These are phyloP conservation scores for Venturia oleaginea DNA, from an alignment of 2,329 filamentous ascomycete species.

Conservation along the genomic window DNA sequence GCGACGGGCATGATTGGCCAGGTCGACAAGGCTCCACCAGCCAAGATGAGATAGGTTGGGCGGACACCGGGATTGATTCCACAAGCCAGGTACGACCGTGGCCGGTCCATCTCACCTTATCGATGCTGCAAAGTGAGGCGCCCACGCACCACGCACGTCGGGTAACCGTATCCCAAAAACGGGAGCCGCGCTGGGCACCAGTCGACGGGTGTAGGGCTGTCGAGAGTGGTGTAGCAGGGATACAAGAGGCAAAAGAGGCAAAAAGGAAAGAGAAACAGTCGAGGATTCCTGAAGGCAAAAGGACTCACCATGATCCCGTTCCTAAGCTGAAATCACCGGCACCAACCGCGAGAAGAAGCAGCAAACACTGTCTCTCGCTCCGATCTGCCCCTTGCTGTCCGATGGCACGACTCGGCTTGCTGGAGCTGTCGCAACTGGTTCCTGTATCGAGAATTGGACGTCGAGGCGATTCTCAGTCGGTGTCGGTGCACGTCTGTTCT, in stretches of 20 bases:
- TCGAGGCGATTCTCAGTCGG: not conserved
- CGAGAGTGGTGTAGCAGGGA: not conserved
- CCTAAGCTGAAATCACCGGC: too few species aligned
- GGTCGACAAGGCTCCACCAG: not conserved
- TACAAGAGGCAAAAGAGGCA: not conserved
- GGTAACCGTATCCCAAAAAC: not conserved
- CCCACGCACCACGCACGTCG: not conserved
- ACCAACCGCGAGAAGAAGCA: not conserved
- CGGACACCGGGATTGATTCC: constrained; percentile 3
- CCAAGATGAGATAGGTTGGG: not conserved
- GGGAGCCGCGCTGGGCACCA: not conserved
- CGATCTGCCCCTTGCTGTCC: not conserved
- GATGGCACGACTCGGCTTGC: not conserved
- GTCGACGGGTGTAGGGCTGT: not conserved
- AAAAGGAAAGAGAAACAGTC: not conserved
- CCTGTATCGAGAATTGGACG: not conserved
- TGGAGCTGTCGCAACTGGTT: not conserved
- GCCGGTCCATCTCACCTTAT: not conserved
- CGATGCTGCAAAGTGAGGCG: not conserved
- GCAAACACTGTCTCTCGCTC: not conserved
- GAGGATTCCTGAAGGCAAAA: not conserved
- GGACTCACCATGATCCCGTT: constrained; percentile 2
- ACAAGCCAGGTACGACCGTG: constrained; percentile 2
- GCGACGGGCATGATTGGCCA: constrained; percentile 8
- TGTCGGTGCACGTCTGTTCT: too few species aligned